Evolutionary conservation across 768 basidiomycete genomes (phyloP), one percentile per base, ranked within the genome.

Genomic region (Scleroderma bovista): DNA sequence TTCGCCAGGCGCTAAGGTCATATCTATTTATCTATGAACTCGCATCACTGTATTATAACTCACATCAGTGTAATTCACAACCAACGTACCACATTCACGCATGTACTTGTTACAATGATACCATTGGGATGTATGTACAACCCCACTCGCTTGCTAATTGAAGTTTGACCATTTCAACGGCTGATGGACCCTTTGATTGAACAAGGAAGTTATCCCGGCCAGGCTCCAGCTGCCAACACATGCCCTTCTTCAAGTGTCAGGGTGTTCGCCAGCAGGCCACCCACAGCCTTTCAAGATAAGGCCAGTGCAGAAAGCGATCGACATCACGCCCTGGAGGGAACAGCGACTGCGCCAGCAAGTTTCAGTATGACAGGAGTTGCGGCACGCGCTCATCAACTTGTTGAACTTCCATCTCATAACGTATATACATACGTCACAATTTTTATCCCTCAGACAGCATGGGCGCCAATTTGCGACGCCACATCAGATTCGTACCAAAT

Each of bases 21-120:
- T 65, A 59, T 59, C 53, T 66, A 61, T 59, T 41, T 50, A 63
- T 45, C 49, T 15, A 48, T 50, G 37, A 5, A 51, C 44, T 19
- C 58, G 17, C 1, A 46, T 37, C 22, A 33, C 15, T 37, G 29
- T 42, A 37, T 52, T 34, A 29, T 50, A 47, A 44, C 36, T 15
- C 24, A 17, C 43, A 47, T 44, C 44, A 48, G 53, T 59, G 60
- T 65, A 63, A 65, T 55, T 52, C 47, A 51, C 46, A 44, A 32
- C 31, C 17, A 15, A 49, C 51, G 55, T 44, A 50, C 29, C 51
- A 46, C 41, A 52, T 44, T 26, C 23, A 43, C 41, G 22, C 22
- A n/a, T 26, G 41, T 26, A 43, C 24, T 43, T 43, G 22, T 43
- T 29, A 29, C 26, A 43, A 43, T 43, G n/a, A n/a, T n/a, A n/a